phyloP scores from a whole-genome alignment of 2,329 filamentous ascomycete species.

The Colletotrichum gigasporum region DNA sequence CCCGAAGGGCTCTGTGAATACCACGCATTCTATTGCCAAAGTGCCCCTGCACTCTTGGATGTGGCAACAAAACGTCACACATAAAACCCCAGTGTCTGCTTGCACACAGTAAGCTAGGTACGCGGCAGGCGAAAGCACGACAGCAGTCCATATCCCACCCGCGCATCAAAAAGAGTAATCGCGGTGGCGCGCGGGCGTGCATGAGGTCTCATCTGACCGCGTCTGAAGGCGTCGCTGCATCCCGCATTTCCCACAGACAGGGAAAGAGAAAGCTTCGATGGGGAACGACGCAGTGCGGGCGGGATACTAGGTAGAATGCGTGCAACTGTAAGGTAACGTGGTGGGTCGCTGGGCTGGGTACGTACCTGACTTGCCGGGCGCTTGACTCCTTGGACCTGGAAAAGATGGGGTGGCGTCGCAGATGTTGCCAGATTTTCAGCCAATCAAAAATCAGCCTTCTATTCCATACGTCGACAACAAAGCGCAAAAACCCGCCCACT shows the following conservation, averaged over 20 bases:
- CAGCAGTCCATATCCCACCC: no score
- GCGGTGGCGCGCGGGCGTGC: no score
- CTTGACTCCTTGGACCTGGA: neutral
- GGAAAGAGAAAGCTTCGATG: conserved; percentile 8
- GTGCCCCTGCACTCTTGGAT: no score
- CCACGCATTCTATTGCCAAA: no score
- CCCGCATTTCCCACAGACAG: conserved; percentile 11
- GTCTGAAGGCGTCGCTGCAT: neutral
- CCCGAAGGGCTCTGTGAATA: no score
- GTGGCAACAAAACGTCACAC: no score
- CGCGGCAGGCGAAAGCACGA: no score
- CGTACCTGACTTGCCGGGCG: conserved; percentile 9
- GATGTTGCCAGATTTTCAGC: conserved; percentile 24
- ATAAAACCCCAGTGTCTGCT: no score
- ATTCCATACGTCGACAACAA: conserved; percentile 13
- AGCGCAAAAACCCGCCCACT: conserved; percentile 7
- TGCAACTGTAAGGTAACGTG: neutral
- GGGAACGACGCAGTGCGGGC: neutral
- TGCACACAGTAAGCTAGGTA: no score
- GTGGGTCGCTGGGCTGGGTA: neutral
- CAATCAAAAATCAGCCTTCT: conserved; percentile 33
- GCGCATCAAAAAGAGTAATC: no score
- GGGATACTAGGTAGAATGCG: no score
- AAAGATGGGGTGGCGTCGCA: conserved; percentile 30
- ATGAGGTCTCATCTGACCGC: no score